Evolutionary conservation across 1,284 basidiomycete genomes (phyloP), one percentile per base, ranked within the genome.

Genomic region (Austroboletus niveus): DNA sequence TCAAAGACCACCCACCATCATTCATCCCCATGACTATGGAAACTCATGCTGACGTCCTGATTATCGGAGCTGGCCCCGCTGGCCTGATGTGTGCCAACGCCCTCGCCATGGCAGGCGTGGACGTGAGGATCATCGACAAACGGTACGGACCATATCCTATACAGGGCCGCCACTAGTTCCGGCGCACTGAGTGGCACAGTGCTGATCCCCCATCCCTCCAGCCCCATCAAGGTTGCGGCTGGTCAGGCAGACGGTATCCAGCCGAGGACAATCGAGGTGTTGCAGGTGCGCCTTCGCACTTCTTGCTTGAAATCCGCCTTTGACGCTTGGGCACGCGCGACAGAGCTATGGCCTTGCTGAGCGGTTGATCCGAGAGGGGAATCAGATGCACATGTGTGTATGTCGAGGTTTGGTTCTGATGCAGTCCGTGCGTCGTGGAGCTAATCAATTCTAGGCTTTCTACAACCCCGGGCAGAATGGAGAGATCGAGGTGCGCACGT

Each of bases 381-480:
- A 42, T 10, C 41, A 29, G 9, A 8, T 42, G 15, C 15, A 42
- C n/a, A 4, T 5, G 3, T n/a, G 14, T 42, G 41, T 42, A 30
- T 5, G 41, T 42, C 11, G n/a, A n/a, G 6, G 7, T 39, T 11
- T n/a, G n/a, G 5, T 20, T 29, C 27, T 29, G 27, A 29, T 29
- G 27, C 8, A 29, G 27, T 29, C 27, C 6, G 5, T 29, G 27
- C 27, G 27, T 29, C 27, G 27, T 29, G 27, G 27, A 29, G 8
- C 27, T 39, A 4, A 14, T 36, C 35, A 7, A 8, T 11, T 29
- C 29, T 49, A 88, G 83, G 83, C 85, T 3, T 88, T 87, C 62
- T 89, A 88, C 62, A 85, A 86, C 55, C 84, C 87, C 5, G 72
- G 75, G 31, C 63, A 75, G 9, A 65, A 75, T 41, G 81, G 84